phyloP scores from a whole-genome alignment of 1,139 yeast genomes.

The Nakaseomyces kungkrabaensis region DNA sequence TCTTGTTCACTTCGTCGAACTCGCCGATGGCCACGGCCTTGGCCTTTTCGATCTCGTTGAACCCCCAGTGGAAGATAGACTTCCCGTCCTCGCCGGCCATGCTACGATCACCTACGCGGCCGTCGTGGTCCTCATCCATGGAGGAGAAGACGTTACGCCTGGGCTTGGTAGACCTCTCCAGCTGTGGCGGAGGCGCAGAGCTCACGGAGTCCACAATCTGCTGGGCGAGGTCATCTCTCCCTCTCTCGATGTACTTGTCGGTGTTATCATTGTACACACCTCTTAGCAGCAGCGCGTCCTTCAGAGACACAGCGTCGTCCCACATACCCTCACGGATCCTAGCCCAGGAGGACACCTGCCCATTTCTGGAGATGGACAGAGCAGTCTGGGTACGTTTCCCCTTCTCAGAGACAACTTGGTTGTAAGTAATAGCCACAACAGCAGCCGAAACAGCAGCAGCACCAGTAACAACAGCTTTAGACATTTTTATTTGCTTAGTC shows the following conservation, averaged over 20 bases:
- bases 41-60: conserved; percentile 26
- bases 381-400: conserved; percentile 10
- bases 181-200: conserved; percentile 1
- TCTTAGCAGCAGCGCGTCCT: conserved; percentile 7
- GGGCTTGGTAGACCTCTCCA: neutral
- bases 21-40: conserved; percentile 26
- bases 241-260: conserved; percentile 1
- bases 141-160: conserved; percentile 1
- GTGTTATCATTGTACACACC: conserved; percentile 2
- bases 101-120: too few relatives aligned
- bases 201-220: conserved; percentile 1
- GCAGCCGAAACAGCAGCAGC: conserved; percentile 2
- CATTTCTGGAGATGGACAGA: neutral
- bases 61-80: conserved; percentile 27
- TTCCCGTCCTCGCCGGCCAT: conserved; percentile 3
- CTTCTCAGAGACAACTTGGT: neutral
- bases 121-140: neutral
- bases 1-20: conserved; percentile 22
- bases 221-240: conserved; percentile 1
- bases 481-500: too few relatives aligned
- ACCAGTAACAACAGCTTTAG: conserved; percentile 1
- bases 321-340: conserved; percentile 6
- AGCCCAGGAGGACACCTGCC: conserved; percentile 1
- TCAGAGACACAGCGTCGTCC: conserved; percentile 7
- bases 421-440: neutral